phyloP scores from a whole-genome alignment of 1,284 basidiomycete genomes.

The Cryptococcus floricola region DNA sequence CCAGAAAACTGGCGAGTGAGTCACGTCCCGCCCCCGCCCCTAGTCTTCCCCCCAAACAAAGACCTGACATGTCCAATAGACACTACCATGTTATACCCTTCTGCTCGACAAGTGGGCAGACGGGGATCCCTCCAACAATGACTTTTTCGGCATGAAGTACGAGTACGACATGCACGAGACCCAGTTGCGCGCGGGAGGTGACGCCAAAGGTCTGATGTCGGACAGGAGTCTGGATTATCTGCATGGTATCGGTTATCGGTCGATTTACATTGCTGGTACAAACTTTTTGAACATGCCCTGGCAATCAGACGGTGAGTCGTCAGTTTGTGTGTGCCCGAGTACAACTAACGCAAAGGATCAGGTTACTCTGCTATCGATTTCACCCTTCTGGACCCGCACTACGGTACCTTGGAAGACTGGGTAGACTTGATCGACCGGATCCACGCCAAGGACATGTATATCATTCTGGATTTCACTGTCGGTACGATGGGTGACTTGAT shows the following conservation, averaged over 20 bases:
- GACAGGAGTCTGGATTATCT: constrained; percentile 71
- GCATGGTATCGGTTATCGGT: constrained; percentile 75
- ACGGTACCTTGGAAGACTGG: constrained; percentile 78
- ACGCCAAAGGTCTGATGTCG: constrained; percentile 68
- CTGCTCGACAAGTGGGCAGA: constrained; percentile 89
- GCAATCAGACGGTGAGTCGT: constrained; percentile 79
- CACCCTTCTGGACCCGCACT: constrained; percentile 81
- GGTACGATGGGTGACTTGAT: constrained; percentile 85
- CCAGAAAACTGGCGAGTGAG: constrained; percentile 75
- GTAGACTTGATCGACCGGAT: constrained; percentile 65
- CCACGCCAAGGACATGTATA: constrained; percentile 76
- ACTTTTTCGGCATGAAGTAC: constrained; percentile 72
- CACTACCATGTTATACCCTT: constrained; percentile 75
- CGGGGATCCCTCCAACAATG: constrained; percentile 83
- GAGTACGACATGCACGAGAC: constrained; percentile 84
- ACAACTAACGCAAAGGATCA: constrained; percentile 35
- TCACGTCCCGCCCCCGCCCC: neutral
- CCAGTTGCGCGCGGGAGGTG: constrained; percentile 79
- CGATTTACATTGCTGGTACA: constrained; percentile 85
- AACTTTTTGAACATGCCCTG: constrained; percentile 90
- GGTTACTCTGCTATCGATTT: constrained; percentile 91
- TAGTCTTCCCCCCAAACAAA: neutral
- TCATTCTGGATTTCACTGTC: constrained; percentile 88
- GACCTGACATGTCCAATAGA: constrained; percentile 16
- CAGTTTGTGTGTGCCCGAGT: neutral